phyloP scores from a whole-genome alignment of 257 asterid genomes.

The Euphrasia confusa region DNA sequence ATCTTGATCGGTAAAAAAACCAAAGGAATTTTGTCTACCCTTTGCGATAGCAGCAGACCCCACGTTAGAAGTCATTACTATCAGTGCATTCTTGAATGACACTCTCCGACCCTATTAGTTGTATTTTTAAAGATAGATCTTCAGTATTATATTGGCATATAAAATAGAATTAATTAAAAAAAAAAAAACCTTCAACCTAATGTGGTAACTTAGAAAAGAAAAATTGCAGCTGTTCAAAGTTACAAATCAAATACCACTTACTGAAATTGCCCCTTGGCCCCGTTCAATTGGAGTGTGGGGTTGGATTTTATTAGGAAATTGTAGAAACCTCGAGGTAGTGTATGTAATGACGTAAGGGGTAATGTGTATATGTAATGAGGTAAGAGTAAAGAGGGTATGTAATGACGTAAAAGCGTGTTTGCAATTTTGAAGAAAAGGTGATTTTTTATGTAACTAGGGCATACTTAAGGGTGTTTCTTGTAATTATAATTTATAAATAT shows the following conservation, averaged over 20 bases:
- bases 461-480: not conserved
- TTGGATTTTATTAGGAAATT: not conserved
- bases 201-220: not conserved
- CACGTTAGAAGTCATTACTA: constrained; percentile 92
- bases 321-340: not conserved
- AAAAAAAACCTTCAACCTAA: not conserved
- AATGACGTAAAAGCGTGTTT: not conserved
- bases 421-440: not conserved
- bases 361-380: too few species aligned
- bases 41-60: constrained; percentile 88
- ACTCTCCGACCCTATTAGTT: constrained; percentile 82
- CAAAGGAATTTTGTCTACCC: constrained; percentile 62
- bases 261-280: too few species aligned
- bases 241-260: not conserved
- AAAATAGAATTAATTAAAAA: not conserved
- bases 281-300: too few species aligned
- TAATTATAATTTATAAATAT: not conserved
- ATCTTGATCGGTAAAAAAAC: constrained; percentile 58
- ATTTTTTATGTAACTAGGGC: not conserved
- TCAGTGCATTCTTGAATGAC: constrained; percentile 83
- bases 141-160: constrained; percentile 16
- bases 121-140: constrained; percentile 17
- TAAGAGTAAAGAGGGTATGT: not conserved
- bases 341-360: not conserved
- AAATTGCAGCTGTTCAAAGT: not conserved